These are phyloP conservation scores for Eremochloa ophiuroides DNA, from an alignment of 176 grass and related monocot species.

Conservation along the genomic window DNA sequence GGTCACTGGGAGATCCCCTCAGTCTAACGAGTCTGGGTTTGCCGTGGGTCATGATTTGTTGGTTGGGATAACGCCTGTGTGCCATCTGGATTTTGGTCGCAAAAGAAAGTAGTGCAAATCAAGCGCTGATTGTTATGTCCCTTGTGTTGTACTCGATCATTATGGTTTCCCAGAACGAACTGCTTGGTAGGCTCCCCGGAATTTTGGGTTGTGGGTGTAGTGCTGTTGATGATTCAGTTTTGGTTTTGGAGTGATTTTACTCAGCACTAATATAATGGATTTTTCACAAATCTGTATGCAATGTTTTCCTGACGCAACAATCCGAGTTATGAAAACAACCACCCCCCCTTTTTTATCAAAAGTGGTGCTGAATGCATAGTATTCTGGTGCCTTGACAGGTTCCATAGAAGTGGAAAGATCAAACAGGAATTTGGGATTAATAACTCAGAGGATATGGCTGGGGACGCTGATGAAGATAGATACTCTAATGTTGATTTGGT, in stretches of 20 bases:
- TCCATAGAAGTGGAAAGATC: not conserved
- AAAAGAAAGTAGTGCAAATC: not conserved
- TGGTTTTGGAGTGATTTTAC: not conserved
- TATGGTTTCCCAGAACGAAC: not conserved
- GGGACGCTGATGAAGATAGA: not conserved
- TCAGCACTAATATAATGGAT: not conserved
- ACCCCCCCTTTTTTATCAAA: not conserved
- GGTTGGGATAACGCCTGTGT: not conserved
- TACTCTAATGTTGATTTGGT: slow-evolving; percentile 33
- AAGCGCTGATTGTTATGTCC: not conserved
- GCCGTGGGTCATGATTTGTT: not conserved
- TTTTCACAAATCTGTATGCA: not conserved
- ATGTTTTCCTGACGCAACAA: not conserved
- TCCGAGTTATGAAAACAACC: not conserved
- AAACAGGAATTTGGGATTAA: not conserved
- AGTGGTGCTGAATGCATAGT: slow-evolving; percentile 9
- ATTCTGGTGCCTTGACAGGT: slow-evolving; percentile 19
- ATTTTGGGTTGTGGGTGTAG: not conserved
- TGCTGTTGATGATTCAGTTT: not conserved
- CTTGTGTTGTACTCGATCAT: not conserved
- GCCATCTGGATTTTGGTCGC: not conserved
- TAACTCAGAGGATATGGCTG: slow-evolving; percentile 36
- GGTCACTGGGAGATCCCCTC: not conserved
- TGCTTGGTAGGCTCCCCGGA: not conserved
- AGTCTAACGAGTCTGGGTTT: not conserved